These are phyloP conservation scores for Sugiyamaella neomexicana DNA, from an alignment of 1,139 yeast species.

Conservation along the genomic window DNA sequence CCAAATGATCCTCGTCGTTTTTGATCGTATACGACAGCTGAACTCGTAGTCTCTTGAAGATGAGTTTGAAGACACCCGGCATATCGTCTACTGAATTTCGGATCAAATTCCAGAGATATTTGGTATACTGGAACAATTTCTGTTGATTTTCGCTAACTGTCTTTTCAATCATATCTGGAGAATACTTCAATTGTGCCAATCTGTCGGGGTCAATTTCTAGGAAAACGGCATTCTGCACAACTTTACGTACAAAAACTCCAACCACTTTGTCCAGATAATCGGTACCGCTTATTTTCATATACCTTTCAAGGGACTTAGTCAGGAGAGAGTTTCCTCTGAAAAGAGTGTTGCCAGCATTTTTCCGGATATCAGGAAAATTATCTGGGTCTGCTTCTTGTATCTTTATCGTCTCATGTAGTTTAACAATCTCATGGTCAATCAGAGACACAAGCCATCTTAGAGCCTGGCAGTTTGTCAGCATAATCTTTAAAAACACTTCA, in stretches of 20 bases:
- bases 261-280: slow-evolving; percentile 74
- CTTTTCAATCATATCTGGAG: slow-evolving; percentile 41
- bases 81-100: slow-evolving; percentile 69
- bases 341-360: slow-evolving; percentile 57
- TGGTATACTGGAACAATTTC: slow-evolving; percentile 56
- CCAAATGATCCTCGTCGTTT: slow-evolving; percentile 26
- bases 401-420: slow-evolving; percentile 18
- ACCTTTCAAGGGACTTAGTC: slow-evolving; percentile 77
- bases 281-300: slow-evolving; percentile 73
- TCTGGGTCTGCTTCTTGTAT: slow-evolving; percentile 2
- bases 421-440: slow-evolving; percentile 56
- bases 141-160: slow-evolving; percentile 53
- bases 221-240: slow-evolving; percentile 51
- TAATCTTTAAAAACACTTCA: slow-evolving; percentile 32
- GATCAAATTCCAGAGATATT: slow-evolving; percentile 71
- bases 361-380: slow-evolving; percentile 13
- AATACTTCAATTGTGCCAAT: slow-evolving; percentile 39
- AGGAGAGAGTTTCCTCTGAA: slow-evolving; percentile 84
- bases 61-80: slow-evolving; percentile 63
- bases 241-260: slow-evolving; percentile 61
- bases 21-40: slow-evolving; percentile 26
- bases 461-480: slow-evolving; percentile 47
- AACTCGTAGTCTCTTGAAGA: slow-evolving; percentile 37
- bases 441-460: slow-evolving; percentile 68
- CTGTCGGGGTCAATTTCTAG: slow-evolving; percentile 76